Percentiles rank a stretch among this genome's conserved stretches.
Evolutionary conservation across 2,329 filamentous ascomycete species (phyloP).

Genomic region (Colletotrichum lindemuthianum): DNA sequence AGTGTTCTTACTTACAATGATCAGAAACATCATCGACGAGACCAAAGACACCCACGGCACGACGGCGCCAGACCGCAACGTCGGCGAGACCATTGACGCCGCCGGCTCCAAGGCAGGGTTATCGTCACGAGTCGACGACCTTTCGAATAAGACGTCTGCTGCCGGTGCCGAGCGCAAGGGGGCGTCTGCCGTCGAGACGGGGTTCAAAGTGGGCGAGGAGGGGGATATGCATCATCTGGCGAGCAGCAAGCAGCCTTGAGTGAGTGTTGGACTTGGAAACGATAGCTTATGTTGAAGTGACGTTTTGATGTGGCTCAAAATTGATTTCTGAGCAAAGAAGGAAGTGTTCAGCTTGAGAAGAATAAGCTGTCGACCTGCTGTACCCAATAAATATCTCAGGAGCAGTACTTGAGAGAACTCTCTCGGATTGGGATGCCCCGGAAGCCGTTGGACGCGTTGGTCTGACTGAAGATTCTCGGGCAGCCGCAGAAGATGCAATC

Average conservation of each 20-base stretch:
- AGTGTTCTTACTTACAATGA: not conserved
- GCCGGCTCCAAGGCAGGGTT: slow-evolving; percentile 11
- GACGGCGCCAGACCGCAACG: slow-evolving; percentile 11
- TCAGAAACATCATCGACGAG: slow-evolving; percentile 34
- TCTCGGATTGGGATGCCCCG: too few species aligned
- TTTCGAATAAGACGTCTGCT: slow-evolving; percentile 18
- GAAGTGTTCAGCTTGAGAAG: too few species aligned
- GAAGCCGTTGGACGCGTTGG: too few species aligned
- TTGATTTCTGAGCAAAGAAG: not conserved
- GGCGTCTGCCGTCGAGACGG: not conserved
- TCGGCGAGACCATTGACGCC: slow-evolving; percentile 28
- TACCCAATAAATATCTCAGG: too few species aligned
- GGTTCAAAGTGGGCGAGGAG: slow-evolving; percentile 23
- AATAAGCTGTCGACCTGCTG: too few species aligned
- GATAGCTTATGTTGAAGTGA: too few species aligned
- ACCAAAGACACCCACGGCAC: slow-evolving; percentile 26
- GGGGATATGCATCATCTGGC: slow-evolving; percentile 25
- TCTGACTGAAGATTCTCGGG: too few species aligned
- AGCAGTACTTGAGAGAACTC: too few species aligned
- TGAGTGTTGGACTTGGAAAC: too few species aligned
- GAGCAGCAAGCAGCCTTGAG: slow-evolving; percentile 30
- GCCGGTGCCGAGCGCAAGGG: slow-evolving; percentile 12
- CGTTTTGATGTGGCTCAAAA: not conserved
- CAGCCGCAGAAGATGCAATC: too few species aligned
- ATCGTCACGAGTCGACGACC: slow-evolving; percentile 20